These are phyloP conservation scores for Sugiyamaella valdiviana DNA, from an alignment of 805 yeast genomes.

Conservation along the genomic window DNA sequence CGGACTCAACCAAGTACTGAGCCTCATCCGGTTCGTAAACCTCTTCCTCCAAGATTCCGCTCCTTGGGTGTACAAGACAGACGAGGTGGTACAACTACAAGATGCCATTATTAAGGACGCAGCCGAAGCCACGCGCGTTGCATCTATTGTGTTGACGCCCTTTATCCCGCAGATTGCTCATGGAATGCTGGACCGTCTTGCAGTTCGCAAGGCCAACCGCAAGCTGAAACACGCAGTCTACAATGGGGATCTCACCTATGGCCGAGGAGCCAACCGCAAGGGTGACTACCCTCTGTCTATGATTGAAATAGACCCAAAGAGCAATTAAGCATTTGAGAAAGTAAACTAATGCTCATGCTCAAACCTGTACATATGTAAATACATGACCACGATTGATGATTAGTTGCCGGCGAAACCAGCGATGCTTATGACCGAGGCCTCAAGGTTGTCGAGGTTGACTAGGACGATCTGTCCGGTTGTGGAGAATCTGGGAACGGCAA, in stretches of 20 bases:
- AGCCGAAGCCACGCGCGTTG: slow-evolving; percentile 63
- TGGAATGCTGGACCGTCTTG: slow-evolving; percentile 55
- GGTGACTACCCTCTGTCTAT: slow-evolving; percentile 42
- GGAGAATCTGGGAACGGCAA: slow-evolving; percentile 67
- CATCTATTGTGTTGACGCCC: slow-evolving; percentile 62
- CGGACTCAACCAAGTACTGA: slow-evolving; percentile 57
- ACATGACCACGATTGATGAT: neutral
- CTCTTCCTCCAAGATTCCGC: slow-evolving; percentile 57
- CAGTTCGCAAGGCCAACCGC: slow-evolving; percentile 43
- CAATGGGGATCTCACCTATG: slow-evolving; percentile 60
- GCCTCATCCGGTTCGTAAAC: slow-evolving; percentile 53
- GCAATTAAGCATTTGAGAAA: neutral
- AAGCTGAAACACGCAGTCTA: slow-evolving; percentile 39
- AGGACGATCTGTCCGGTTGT: slow-evolving; percentile 59
- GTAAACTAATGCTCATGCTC: neutral
- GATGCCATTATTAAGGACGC: slow-evolving; percentile 57
- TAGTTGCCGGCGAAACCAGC: neutral
- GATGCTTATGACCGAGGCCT: slow-evolving; percentile 43
- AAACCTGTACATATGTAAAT: neutral
- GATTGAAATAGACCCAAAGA: neutral
- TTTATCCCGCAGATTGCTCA: slow-evolving; percentile 62
- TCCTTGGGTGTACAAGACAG: slow-evolving; percentile 61
- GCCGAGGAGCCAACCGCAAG: slow-evolving; percentile 45
- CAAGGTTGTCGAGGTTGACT: slow-evolving; percentile 52
- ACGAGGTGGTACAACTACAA: slow-evolving; percentile 30